Evolutionary conservation across 768 basidiomycete genomes (phyloP).

Genomic region (Trametes sanguinea): DNA sequence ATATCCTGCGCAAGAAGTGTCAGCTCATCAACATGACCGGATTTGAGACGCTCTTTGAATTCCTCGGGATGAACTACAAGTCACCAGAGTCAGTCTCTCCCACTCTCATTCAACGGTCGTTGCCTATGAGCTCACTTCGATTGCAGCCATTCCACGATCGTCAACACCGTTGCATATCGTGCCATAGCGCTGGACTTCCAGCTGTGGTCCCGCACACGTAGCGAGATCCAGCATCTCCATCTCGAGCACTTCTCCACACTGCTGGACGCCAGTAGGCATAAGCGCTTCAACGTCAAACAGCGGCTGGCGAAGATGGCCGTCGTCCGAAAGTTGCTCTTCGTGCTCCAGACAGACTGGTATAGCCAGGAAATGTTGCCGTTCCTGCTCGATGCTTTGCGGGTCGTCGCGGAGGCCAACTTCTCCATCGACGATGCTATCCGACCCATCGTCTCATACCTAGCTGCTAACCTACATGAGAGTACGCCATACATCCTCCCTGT

Average conservation of each 20-base stretch:
- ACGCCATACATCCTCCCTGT: conserved; percentile 23
- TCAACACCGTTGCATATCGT: conserved; percentile 80
- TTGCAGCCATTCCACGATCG: conserved; percentile 74
- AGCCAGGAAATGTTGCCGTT: conserved; percentile 47
- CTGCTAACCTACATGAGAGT: conserved; percentile 77
- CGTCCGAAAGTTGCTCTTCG: conserved; percentile 78
- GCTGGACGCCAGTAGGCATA: conserved; percentile 68
- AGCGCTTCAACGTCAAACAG: conserved; percentile 75
- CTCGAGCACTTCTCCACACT: conserved; percentile 82
- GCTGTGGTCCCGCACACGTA: conserved; percentile 75
- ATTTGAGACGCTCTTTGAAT: conserved; percentile 84
- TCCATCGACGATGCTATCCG: conserved; percentile 77
- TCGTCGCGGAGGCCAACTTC: conserved; percentile 66
- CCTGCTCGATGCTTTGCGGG: conserved; percentile 61
- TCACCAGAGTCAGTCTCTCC: conserved; percentile 65
- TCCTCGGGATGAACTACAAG: conserved; percentile 82
- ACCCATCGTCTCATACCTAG: conserved; percentile 82
- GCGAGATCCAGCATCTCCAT: conserved; percentile 77
- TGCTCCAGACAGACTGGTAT: conserved; percentile 80
- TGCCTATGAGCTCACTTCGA: neutral
- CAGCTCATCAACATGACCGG: conserved; percentile 75
- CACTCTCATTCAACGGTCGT: neutral
- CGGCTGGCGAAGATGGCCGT: conserved; percentile 71
- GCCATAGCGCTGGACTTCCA: conserved; percentile 88
- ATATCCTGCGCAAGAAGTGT: conserved; percentile 70